A percentile compares a stretch with the other conserved stretches of the same genome.
Evolutionary conservation across 2,329 filamentous ascomycete species (phyloP).

Genomic region (Neodidymelliopsis sp.): DNA sequence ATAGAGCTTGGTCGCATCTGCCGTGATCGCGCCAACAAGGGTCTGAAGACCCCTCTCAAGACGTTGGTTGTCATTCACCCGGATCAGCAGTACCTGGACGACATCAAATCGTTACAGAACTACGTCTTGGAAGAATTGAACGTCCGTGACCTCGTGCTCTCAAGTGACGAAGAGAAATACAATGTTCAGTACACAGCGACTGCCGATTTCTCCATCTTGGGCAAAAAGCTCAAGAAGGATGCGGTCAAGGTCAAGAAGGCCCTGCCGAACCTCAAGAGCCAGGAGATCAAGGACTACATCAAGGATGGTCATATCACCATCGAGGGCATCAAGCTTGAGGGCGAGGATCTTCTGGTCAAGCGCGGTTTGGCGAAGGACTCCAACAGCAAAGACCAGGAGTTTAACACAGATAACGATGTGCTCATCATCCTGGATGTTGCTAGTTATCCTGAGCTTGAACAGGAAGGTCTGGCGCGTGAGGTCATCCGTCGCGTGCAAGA

Average conservation of each 20-base stretch:
- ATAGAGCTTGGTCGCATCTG: slow-evolving; percentile 90
- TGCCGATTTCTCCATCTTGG: slow-evolving; percentile 92
- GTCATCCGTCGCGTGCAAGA: slow-evolving; percentile 93
- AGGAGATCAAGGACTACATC: slow-evolving; percentile 82
- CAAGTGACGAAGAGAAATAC: slow-evolving; percentile 87
- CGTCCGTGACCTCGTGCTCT: slow-evolving; percentile 82
- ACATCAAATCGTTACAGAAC: slow-evolving; percentile 82
- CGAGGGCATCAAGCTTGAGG: slow-evolving; percentile 82
- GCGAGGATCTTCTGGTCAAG: slow-evolving; percentile 84
- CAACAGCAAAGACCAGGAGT: slow-evolving; percentile 77
- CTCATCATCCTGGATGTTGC: slow-evolving; percentile 88
- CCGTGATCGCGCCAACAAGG: slow-evolving; percentile 82
- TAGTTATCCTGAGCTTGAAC: slow-evolving; percentile 82
- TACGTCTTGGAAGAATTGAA: slow-evolving; percentile 95
- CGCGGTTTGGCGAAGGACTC: slow-evolving; percentile 78
- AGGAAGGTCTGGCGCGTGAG: slow-evolving; percentile 89
- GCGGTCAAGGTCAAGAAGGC: slow-evolving; percentile 91
- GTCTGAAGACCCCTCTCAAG: slow-evolving; percentile 90
- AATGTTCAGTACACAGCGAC: slow-evolving; percentile 89
- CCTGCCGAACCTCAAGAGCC: slow-evolving; percentile 77
- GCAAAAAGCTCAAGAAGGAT: slow-evolving; percentile 98
- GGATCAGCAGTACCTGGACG: slow-evolving; percentile 81
- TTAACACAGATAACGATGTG: slow-evolving; percentile 87
- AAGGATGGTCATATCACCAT: slow-evolving; percentile 77
- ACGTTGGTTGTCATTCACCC: slow-evolving; percentile 88